Evolutionary conservation across 2,329 filamentous ascomycete species (phyloP).

Genomic region (Xylariales sp.): DNA sequence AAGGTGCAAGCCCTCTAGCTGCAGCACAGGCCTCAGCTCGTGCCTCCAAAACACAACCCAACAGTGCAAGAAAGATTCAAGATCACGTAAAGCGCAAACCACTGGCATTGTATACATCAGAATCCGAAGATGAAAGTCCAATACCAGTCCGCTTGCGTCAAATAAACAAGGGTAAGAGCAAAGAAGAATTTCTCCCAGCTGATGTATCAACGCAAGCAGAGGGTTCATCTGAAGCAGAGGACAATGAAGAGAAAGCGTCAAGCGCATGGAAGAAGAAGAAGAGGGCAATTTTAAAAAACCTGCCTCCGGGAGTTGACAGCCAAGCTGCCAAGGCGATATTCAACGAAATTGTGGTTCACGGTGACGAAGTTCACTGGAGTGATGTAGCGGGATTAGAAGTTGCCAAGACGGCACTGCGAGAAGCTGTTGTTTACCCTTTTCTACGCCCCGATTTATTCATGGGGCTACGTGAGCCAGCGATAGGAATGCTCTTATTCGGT

Average conservation of each 20-base stretch:
- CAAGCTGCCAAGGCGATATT: conserved; percentile 84
- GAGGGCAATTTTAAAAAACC: conserved; percentile 63
- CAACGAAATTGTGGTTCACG: conserved; percentile 91
- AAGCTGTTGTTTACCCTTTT: conserved; percentile 96
- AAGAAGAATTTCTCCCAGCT: conserved; percentile 22
- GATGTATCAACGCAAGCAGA: conserved; percentile 1
- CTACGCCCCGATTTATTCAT: conserved; percentile 92
- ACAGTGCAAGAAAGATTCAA: conserved; percentile 17
- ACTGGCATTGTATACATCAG: conserved; percentile 1
- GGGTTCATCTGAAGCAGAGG: conserved; percentile 8
- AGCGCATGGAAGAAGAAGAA: conserved; percentile 59
- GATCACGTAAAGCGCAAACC: conserved; percentile 7
- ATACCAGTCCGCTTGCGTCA: not conserved
- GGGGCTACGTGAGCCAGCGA: conserved; percentile 86
- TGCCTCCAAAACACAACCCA: conserved; percentile 9
- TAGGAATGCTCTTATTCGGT: conserved; percentile 93
- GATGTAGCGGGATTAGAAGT: conserved; percentile 88
- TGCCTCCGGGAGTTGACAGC: conserved; percentile 79
- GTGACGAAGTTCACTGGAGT: conserved; percentile 91
- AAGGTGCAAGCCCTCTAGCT: conserved; percentile 9
- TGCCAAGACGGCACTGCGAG: conserved; percentile 87
- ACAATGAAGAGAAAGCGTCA: conserved; percentile 35
- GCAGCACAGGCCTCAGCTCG: conserved; percentile 13
- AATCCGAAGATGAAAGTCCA: conserved; percentile 2
- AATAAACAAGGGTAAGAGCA: conserved; percentile 19